Base-by-base conservation (phyloP, 441 rosid species). In the Bocquillonia castaneifolia region DNA sequence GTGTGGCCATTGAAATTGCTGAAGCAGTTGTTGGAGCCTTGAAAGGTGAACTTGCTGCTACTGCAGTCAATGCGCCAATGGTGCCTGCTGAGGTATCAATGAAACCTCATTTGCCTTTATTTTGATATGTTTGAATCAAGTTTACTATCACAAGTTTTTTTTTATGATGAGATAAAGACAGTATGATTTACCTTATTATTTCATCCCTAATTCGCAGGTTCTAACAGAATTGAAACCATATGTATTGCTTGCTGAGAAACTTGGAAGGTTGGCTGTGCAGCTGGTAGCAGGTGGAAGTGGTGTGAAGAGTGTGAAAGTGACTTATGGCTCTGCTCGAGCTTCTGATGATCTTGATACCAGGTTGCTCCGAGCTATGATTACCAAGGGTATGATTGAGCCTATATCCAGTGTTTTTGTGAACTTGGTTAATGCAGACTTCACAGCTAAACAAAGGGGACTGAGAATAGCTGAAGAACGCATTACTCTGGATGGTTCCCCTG, bases 11-110 rank as follows among this genome's bases (percentile, higher is more conserved):
- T 28, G 99, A 95, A 80, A 89, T 95, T 42, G 99, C 97, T 40
- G 98, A 94, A 81, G 99, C 96, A 48, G 97, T 94, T 70, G 94
- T 86, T 67, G 98, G 98, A 68, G 98, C 97, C 67, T 82, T 90
- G 79, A 82, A 86, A 60, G 97, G 99, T 25, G 97, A 94, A 81
- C 97, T 94, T 71, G 93, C 99, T 65, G 83, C 98, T 20, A 92
- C 98, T 69, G 97, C 98, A 6, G 98, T 94, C 78, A 92, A 94
- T 85, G 98, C 99, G 61, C 97, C 98, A 6, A 92, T 92, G 98
- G 96, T 94, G 68, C 91, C 97, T 72, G 94, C 98, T 53, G 91
- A 85, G 87, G 86, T 79, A 82, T 72, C 45, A 59, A 17, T n/a
- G 9, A 2, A 29, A 18, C 23, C 28, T 56, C 31, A 8, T 20